phyloP scores from a whole-genome alignment of 176 grass and related monocot genomes.

The Microstegium vimineum region DNA sequence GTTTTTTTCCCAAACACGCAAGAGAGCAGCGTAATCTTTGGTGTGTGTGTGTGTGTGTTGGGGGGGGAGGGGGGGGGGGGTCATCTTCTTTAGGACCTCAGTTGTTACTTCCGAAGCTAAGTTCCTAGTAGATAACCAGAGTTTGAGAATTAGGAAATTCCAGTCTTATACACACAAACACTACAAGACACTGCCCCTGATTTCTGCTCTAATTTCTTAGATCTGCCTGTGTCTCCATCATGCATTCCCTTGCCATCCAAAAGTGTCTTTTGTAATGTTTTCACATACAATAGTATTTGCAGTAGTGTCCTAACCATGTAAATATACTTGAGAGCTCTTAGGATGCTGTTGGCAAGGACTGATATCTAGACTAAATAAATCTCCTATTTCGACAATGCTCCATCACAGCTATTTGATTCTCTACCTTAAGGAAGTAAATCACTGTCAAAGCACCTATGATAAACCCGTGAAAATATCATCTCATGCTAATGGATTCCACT shows the following conservation, averaged over 20 bases:
- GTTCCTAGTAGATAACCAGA: background rate
- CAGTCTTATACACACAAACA: background rate
- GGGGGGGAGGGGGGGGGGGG: background rate
- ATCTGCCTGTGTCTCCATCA: background rate
- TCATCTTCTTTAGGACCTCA: background rate
- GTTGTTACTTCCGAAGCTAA: background rate
- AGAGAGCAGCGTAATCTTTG: background rate
- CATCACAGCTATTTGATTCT: background rate
- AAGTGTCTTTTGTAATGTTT: background rate
- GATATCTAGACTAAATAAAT: background rate
- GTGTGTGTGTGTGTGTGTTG: too few species aligned
- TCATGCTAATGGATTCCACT: background rate
- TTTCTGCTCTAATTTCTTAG: background rate
- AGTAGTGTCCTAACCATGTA: background rate
- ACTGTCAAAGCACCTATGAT: background rate
- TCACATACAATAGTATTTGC: background rate
- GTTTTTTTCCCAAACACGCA: background rate
- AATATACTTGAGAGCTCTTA: background rate
- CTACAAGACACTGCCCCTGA: background rate
- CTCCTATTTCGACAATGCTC: background rate
- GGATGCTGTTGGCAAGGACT: background rate
- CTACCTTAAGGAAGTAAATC: background rate
- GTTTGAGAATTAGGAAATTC: background rate
- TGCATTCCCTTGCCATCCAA: background rate
- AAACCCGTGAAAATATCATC: background rate